Evolutionary conservation across 176 grass and related monocot genomes (phyloP), one percentile per base, ranked within the genome.

Genomic region (Ampelocalamus luodianensis): DNA sequence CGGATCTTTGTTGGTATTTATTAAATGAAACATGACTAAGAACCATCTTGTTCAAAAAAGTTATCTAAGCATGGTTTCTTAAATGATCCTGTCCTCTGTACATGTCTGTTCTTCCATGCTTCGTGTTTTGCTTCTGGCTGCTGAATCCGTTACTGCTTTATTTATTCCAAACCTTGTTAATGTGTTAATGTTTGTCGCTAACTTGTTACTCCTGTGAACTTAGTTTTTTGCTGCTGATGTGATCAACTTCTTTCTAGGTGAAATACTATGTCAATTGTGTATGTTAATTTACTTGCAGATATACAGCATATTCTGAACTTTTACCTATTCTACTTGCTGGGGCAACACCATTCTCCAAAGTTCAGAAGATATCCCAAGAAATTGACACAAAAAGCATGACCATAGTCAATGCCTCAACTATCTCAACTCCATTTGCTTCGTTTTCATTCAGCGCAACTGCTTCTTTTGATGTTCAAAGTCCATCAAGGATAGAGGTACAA

Each of bases 381-480:
- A 92, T 98, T 10, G 85, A 94, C 69, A 82, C 77, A 2, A 92
- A 88, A 77, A 85, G 32, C 73, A 65, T 88, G 89, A 92, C 70
- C 1, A 92, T 98, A 68, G 81, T 92, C 56, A 98, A 98, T 86
- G 80, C 91, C 29, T 87, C 91, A 5, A 98, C 93, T 66, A 82
- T 98, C 58, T 85, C 88, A 1, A 94, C 80, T 61, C 96, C 96
- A 15, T 89, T 94, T 11, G 90, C 93, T 39, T 92, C 88, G 1
- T 96, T 94, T 84, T 95, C 96, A 56, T 98, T 98, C 81, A 92
- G 91, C 6, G 96, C 93, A 74, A 85, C 93, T 55, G 93, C 96
- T 78, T 92, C 93, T 69, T 98, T 98, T 68, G 96, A 94, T 78
- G 83, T 90, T 62, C 83, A 67, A 84, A 98, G 83, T 74, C 84